Evolutionary conservation across 139 green algal genomes (phyloP).

Genomic region (Tetradesmus obliquus): DNA sequence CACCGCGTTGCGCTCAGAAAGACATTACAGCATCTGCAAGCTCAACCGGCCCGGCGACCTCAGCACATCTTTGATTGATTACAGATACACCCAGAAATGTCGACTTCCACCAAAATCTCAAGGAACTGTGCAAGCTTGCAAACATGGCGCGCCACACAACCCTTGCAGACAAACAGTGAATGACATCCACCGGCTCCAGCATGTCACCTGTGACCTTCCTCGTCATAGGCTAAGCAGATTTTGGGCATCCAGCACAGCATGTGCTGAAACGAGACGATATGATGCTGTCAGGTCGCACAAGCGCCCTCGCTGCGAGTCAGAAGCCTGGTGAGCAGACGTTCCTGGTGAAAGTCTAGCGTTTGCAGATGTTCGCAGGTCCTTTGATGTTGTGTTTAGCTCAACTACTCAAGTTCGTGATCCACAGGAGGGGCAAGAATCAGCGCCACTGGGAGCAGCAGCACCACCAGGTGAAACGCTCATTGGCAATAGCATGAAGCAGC

Average conservation of each 20-base stretch:
- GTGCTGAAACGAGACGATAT: not conserved
- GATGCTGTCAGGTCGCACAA: not conserved
- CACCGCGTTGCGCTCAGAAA: not conserved
- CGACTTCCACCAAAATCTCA: too few species aligned
- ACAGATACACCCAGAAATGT: too few species aligned
- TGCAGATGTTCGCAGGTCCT: not conserved
- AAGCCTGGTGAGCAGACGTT: not conserved
- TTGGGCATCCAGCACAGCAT: too few species aligned
- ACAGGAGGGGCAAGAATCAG: not conserved
- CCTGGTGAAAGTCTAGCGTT: too few species aligned
- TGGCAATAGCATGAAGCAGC: not conserved
- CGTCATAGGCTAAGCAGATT: too few species aligned
- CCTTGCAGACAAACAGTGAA: not conserved
- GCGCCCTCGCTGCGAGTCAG: not conserved
- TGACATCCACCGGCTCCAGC: not conserved
- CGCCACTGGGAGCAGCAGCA: not conserved
- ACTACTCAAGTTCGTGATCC: not conserved
- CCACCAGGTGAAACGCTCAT: slow-evolving; percentile 1
- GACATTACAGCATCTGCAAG: not conserved
- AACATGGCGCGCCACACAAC: not conserved
- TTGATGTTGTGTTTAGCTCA: not conserved
- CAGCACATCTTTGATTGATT: not conserved
- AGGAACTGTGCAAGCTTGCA: not conserved
- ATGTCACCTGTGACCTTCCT: not conserved
- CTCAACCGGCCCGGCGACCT: not conserved